Evolutionary conservation across 2,329 filamentous ascomycete species (phyloP), one percentile per base, ranked within the genome.

Genomic region (Colletotrichum liaoningense): DNA sequence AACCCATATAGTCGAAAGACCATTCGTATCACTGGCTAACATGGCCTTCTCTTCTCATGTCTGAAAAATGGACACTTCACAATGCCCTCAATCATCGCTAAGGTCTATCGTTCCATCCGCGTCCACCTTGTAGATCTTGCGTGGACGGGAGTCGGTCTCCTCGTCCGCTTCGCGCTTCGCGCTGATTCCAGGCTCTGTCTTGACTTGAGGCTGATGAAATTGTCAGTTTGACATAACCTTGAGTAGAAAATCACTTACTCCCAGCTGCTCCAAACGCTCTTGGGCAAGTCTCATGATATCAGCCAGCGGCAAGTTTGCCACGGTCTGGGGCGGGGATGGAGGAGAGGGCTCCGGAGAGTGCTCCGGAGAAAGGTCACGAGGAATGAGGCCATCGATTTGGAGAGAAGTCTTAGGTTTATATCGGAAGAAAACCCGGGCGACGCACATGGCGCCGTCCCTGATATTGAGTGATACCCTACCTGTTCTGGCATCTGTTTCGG

Each of bases 101-200:
- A 73, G 30, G 9, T 73, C 70, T 2, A 69, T 64, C 1, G n/a
- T 26, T 16, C 46, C 70, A 14, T 60, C 26, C 4, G 1, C 11
- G 14, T 64, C 46, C 0, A 6, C 22, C 66, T 64, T 73, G 70
- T 64, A 73, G 26, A 69, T 19, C 28, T 73, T 73, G n/a, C 55
- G 19, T 2, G 22, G 60, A 4, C 59, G 66, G 12, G 2, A 1
- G 19, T 60, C 35, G n/a, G n/a, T 7, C 1, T 69, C 54, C 6
- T 5, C 42, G 1, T 62, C 52, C 2, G 66, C 54, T 19, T 64
- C 66, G 5, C 66, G 66, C 33, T 73, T 73, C 11, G 64, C 12
- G 4, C 26, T 2, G 8, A 2, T n/a, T 5, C 3, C 9, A 8
- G 4, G 19, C n/a, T 59, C 57, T 30, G 3, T 33, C 46, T 67